Evolutionary conservation across 1,139 yeast genomes (phyloP).

Genomic region (Blastobotrys buckinghamii): DNA sequence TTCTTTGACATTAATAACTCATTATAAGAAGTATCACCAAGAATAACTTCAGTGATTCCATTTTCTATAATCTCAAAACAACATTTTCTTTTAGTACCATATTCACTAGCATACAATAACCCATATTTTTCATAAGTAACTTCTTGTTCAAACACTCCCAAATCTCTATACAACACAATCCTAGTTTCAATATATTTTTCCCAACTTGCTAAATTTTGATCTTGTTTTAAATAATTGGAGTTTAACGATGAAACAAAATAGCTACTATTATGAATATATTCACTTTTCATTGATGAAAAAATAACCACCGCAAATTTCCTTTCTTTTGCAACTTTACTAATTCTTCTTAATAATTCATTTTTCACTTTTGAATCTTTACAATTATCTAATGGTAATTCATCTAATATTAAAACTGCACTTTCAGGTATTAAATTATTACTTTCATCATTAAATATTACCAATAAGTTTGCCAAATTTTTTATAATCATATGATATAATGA

Average conservation of each 20-base stretch:
- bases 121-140: not conserved
- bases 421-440: not conserved
- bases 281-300: slow-evolving; percentile 13
- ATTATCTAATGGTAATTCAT: slow-evolving; percentile 11
- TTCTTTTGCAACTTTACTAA: slow-evolving; percentile 2
- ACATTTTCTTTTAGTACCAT: not conserved
- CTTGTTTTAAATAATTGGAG: not conserved
- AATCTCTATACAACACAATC: slow-evolving; percentile 16
- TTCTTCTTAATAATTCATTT: slow-evolving; percentile 3
- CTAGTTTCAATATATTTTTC: slow-evolving; percentile 13
- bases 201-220: slow-evolving; percentile 9
- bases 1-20: not conserved
- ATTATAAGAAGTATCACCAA: not conserved
- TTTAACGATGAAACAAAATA: slow-evolving; percentile 17
- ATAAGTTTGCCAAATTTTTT: slow-evolving; percentile 12
- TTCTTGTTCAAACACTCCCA: not conserved
- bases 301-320: slow-evolving; percentile 12
- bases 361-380: not conserved
- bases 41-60: not conserved
- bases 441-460: slow-evolving; percentile 10
- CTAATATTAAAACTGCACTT: slow-evolving; percentile 10
- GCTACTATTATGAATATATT: slow-evolving; percentile 5
- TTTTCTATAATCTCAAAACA: slow-evolving; percentile 1
- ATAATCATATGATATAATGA: slow-evolving; percentile 11
- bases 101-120: not conserved